Base-by-base conservation (phyloP, 2,329 filamentous ascomycete species). In the Neospermospora avenae region DNA sequence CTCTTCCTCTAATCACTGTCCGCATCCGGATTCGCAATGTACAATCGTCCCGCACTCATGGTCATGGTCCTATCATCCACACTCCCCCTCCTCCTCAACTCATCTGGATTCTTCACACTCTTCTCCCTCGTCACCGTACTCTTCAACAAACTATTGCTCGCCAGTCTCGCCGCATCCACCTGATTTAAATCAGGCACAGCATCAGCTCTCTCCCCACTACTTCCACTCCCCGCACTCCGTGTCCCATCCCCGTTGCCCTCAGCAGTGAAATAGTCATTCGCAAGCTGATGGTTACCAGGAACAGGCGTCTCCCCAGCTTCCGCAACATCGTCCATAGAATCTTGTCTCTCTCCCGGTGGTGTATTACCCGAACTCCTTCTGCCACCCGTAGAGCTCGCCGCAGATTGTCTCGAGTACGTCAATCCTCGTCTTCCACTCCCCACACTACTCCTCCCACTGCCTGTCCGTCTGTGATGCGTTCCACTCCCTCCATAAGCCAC, bases 11-110 rank as follows among this genome's bases (percentile, higher is more conserved):
- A 73, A 65, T 73, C 71, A 56, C 69, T 71, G 60, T 72, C 71
- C 42, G 64, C 65, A 54, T 95, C 91, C 18, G 91, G 91, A 74
- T 96, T 96, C 68, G 91, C 91, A 71, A 96, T 92, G 74, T 90
- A 95, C 60, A 96, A 81, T 63, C 90, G 83, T 52, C 86, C 86
- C 28, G 84, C 81, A 45, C 74, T 74, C 69, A 76, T 71, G 20
- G 83, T 85, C 73, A 95, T 87, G 1, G 89, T 93, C 75, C 70
- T 81, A 74, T 95, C 91, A 72, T 95, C 91, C 52, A 96, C 90
- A 71, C 90, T 95, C 59, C 91, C 91, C 70, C 89, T 81, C 67
- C 91, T 81, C 69, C 81, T 83, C 58, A 96, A 77, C 64, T 93
- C 90, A 24, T 91, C 89, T 3, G 83, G 80, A 56, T 80, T 86